phyloP scores from a whole-genome alignment of 345 rosid genomes.

The Pugionium cornutum region DNA sequence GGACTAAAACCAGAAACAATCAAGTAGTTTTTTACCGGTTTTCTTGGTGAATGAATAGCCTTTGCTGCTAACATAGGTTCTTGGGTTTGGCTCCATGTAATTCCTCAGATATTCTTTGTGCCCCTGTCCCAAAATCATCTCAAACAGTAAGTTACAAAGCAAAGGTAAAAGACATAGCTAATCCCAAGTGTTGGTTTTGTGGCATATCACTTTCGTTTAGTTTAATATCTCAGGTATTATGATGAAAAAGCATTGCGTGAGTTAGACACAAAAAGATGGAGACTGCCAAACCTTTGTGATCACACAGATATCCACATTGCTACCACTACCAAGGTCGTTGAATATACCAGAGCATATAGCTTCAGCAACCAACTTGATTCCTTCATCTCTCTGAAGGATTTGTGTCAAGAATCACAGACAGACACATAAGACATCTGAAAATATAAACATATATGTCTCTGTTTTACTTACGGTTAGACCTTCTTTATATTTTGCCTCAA shows the following conservation, averaged over 20 bases:
- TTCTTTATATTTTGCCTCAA: slow-evolving; percentile 80
- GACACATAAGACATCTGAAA: neutral
- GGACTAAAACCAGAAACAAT: slow-evolving; percentile 7
- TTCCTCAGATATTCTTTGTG: slow-evolving; percentile 75
- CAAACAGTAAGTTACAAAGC: slow-evolving; percentile 12
- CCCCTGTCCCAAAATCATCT: slow-evolving; percentile 50
- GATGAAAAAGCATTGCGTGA: neutral
- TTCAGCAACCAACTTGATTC: slow-evolving; percentile 63
- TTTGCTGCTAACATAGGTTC: slow-evolving; percentile 55
- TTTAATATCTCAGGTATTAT: too few relatives aligned
- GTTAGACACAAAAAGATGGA: neutral
- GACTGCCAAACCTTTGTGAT: slow-evolving; percentile 62
- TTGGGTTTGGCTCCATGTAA: slow-evolving; percentile 76
- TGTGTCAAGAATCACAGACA: slow-evolving; percentile 4
- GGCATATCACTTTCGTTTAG: neutral
- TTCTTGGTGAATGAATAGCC: slow-evolving; percentile 73
- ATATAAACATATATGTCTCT: neutral
- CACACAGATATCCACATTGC: slow-evolving; percentile 92
- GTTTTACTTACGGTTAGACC: slow-evolving; percentile 65
- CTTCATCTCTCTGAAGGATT: slow-evolving; percentile 66
- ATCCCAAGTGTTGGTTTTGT: slow-evolving; percentile 1
- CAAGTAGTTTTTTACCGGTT: slow-evolving; percentile 49
- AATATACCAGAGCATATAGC: slow-evolving; percentile 83
- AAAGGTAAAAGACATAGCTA: neutral
- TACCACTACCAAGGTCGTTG: slow-evolving; percentile 86